A percentile compares a stretch with the other conserved stretches of the same genome.
Evolutionary conservation across 768 basidiomycete species (phyloP).

Genomic region (Lyophyllum shimeji): DNA sequence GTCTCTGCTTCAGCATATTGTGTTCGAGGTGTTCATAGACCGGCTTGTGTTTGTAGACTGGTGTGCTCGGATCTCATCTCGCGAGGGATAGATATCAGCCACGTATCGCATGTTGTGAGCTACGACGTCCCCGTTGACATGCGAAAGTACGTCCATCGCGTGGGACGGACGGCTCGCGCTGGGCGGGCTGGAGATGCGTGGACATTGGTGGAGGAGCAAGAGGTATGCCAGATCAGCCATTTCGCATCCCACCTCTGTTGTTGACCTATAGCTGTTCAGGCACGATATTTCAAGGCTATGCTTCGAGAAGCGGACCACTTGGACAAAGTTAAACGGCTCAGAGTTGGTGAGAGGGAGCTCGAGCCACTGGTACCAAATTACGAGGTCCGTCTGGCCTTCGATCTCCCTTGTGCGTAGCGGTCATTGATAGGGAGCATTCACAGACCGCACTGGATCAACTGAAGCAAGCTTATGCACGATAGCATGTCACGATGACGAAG

Average conservation of each 20-base stretch:
- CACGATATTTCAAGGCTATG: constrained; percentile 85
- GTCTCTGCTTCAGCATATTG: constrained; percentile 22
- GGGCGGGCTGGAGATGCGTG: constrained; percentile 88
- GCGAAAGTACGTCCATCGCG: constrained; percentile 97
- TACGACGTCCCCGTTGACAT: constrained; percentile 98
- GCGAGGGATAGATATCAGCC: constrained; percentile 91
- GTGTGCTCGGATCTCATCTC: constrained; percentile 97
- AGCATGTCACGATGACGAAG: background rate
- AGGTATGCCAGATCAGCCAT: constrained; percentile 41
- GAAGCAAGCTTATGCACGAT: constrained; percentile 37
- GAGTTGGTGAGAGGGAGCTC: constrained; percentile 62
- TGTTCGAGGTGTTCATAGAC: constrained; percentile 5
- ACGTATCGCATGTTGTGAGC: constrained; percentile 90
- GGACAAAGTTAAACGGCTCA: constrained; percentile 64
- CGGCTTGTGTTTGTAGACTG: constrained; percentile 49
- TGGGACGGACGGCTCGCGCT: constrained; percentile 93
- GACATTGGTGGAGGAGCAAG: constrained; percentile 94
- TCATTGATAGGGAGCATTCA: background rate
- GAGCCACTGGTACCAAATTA: constrained; percentile 58
- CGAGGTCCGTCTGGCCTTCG: constrained; percentile 48
- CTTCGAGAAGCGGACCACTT: constrained; percentile 71
- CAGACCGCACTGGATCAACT: constrained; percentile 39
- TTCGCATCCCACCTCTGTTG: background rate
- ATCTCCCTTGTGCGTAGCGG: background rate
- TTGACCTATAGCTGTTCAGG: constrained; percentile 41